Evolutionary conservation across 805 yeast genomes (phyloP).

Genomic region (Kluyveromyces wickerhamii): DNA sequence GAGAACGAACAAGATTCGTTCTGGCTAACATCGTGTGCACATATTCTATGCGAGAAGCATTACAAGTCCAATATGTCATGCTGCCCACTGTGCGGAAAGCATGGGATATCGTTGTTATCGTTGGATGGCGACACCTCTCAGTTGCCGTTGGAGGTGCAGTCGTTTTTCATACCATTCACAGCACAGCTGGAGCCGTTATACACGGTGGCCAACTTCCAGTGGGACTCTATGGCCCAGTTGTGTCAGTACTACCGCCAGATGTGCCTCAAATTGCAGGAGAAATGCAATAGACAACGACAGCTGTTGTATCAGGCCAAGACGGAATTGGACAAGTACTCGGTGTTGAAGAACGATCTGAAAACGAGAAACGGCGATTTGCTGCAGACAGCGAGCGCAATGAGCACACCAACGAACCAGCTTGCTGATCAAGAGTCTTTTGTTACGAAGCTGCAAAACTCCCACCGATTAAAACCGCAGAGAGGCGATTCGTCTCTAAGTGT

Average conservation of each 20-base stretch:
- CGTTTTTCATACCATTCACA: conserved; percentile 24
- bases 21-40: conserved; percentile 34
- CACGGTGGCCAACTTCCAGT: conserved; percentile 25
- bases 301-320: conserved; percentile 20
- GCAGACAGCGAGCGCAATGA: no score
- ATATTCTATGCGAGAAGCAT: conserved; percentile 30
- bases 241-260: conserved; percentile 20
- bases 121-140: conserved; percentile 13
- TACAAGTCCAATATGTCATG: conserved; percentile 5
- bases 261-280: conserved; percentile 19
- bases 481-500: neutral
- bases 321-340: conserved; percentile 21
- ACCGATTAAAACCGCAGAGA: neutral
- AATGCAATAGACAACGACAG: conserved; percentile 23
- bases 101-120: conserved; percentile 17
- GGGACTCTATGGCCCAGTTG: conserved; percentile 18
- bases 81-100: conserved; percentile 18
- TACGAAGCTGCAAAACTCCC: conserved; percentile 13
- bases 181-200: conserved; percentile 19
- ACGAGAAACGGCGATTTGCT: neutral
- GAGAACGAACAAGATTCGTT: conserved; percentile 7
- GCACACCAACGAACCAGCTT: conserved; percentile 21
- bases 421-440: conserved; percentile 16
- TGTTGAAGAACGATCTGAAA: conserved; percentile 9
- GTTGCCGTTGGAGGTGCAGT: conserved; percentile 18